Evolutionary conservation across 2,329 filamentous ascomycete species (phyloP).

Genomic region (Didymella segeticola): DNA sequence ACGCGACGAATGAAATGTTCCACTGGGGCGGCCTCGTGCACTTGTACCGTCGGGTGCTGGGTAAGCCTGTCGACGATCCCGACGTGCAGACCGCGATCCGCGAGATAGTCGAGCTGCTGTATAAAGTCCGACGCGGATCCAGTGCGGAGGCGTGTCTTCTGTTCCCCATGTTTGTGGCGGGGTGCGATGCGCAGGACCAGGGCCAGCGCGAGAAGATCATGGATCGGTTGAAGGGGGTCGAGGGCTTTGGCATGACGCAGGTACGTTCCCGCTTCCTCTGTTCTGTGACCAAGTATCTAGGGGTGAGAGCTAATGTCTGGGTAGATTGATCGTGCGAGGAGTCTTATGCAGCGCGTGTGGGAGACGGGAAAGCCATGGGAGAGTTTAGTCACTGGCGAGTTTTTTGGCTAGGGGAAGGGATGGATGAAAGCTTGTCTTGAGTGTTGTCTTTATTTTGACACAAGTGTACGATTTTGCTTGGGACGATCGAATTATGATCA

Average conservation of each 20-base stretch:
- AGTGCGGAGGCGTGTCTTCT: conserved; percentile 77
- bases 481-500: background rate
- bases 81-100: conserved; percentile 69
- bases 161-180: conserved; percentile 84
- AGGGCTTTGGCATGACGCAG: conserved; percentile 79
- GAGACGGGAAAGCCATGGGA: conserved; percentile 73
- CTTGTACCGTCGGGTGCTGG: conserved; percentile 74
- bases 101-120: conserved; percentile 68
- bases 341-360: conserved; percentile 74
- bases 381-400: conserved; percentile 69
- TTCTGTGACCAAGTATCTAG: no score
- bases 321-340: conserved; percentile 65
- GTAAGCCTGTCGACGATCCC: conserved; percentile 62
- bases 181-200: conserved; percentile 70
- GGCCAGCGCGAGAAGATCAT: conserved; percentile 67
- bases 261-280: conserved; percentile 52
- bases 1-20: conserved; percentile 77
- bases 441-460: no score
- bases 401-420: conserved; percentile 60
- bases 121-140: conserved; percentile 68
- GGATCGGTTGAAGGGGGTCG: conserved; percentile 69
- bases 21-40: conserved; percentile 81
- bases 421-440: background rate
- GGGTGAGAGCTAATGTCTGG: background rate
- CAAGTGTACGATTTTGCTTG: background rate